Evolutionary conservation across 1,139 yeast species (phyloP), one percentile per base, ranked within the genome.

Genomic region (Blastobotrys arbuscula): DNA sequence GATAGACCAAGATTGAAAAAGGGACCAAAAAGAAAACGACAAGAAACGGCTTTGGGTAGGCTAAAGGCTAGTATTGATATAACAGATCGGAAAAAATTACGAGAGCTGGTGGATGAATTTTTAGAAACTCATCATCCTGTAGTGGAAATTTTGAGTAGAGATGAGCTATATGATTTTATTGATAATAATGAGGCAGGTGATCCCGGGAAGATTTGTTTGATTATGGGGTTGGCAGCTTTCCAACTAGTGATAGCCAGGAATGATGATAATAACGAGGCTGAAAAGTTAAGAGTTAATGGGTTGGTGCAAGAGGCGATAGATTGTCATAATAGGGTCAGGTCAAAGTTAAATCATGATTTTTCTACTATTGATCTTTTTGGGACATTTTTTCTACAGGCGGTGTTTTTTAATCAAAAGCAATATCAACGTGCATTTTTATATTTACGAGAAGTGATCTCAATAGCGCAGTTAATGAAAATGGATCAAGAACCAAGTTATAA

Each of bases 401-500:
- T 45, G 28, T 41, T 47, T 42, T 54, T 54, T 46, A 48, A 50
- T 33, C 21, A 35, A 15, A 39, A 40, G 20, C 24, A 44, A 30
- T 50, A 51, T 44, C 44, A 39, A n/a, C 31, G 26, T 13, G 40
- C 57, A 21, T 52, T 42, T 39, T 38, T 46, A 28, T 51, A 49
- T 34, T 37, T 54, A 13, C 46, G 57, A 9, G 55, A 54, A 35
- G 44, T 52, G 8, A 42, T 53, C 30, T 48, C 57, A 19, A 42
- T 54, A 38, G 47, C 47, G 15, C 56, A 54, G 50, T 18, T 54
- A 23, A n/a, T 54, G 38, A 45, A 51, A 26, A 33, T 53, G 8
- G 56, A 54, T 41, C 44, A 47, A 9, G 55, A 54, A 39, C 42
- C 41, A 13, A 49, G 50, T 19, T 53, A 53, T 33, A 20, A 8